These are phyloP conservation scores for Xylaria telfairii DNA, from an alignment of 495 filamentous ascomycete genomes.

Conservation along the genomic window DNA sequence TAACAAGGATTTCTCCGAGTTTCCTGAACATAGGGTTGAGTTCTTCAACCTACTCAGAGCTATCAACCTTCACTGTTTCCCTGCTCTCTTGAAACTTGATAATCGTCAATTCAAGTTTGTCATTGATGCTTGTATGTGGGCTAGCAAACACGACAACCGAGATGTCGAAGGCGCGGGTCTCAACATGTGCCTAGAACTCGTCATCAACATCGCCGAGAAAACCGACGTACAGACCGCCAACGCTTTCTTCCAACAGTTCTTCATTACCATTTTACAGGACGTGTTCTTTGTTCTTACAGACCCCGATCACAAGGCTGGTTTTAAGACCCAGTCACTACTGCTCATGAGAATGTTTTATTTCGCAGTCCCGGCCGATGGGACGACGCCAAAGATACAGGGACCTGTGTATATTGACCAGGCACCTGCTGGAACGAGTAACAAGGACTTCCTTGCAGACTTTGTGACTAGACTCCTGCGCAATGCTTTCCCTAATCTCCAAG, in stretches of 20 bases:
- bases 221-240: conserved; percentile 84
- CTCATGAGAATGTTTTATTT: conserved; percentile 97
- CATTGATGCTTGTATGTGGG: conserved; percentile 99
- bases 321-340: conserved; percentile 94
- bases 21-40: conserved; percentile 95
- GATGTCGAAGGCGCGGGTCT: conserved; percentile 98
- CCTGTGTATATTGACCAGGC: conserved; percentile 88
- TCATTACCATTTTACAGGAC: conserved; percentile 91
- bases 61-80: conserved; percentile 97
- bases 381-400: conserved; percentile 82
- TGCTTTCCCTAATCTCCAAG: conserved; percentile 91
- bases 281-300: conserved; percentile 98
- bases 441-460: conserved; percentile 86
- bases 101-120: conserved; percentile 98
- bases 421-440: conserved; percentile 79
- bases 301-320: conserved; percentile 97
- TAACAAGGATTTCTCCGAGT: conserved; percentile 99
- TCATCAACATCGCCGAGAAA: conserved; percentile 93
- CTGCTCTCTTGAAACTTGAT: conserved; percentile 89
- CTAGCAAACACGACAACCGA: conserved; percentile 98
- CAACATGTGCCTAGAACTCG: conserved; percentile 97
- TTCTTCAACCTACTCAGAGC: conserved; percentile 96
- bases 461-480: conserved; percentile 84
- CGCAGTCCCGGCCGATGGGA: conserved; percentile 65
- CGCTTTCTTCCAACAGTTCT: conserved; percentile 97